Evolutionary conservation across 83 land plant genomes (phyloP), one percentile per base, ranked within the genome.

Genomic region (Isoetes engelmannii): DNA sequence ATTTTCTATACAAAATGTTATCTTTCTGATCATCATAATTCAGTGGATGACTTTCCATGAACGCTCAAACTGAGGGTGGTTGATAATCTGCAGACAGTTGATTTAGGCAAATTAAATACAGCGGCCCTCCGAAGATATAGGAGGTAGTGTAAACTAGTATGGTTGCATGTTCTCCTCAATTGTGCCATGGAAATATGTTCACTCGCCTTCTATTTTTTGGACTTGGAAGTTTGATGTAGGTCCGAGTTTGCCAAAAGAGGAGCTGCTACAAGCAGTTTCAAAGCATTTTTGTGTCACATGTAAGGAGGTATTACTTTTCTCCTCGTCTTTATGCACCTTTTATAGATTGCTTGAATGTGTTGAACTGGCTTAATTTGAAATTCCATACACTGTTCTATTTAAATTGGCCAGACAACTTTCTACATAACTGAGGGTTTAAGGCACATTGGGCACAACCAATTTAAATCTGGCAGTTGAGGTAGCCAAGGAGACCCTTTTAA

Each of bases 271-370:
- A 69, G 79, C 74, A 20, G 88, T 88, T 65, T 83, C 83, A 67
- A 67, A 79, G 76, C 92, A 88, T 71, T 88, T n/a, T 88, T 68
- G 71, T 81, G 80, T 72, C 92, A 48, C 86, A 85, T 84, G 91
- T 87, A 81, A 8, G 68, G 6, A 12, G 13, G 1, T 12, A 12
- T 51, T 51, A 51, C 55, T 51, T 51, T 51, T 28, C 37, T 28
- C 37, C 2, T 28, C 2, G 37, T 2, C 37, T 28, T 28, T 28
- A 28, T 28, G 37, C 37, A 28, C 37, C 37, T 28, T 28, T 28
- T 2, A 2, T 28, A 28, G 37, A 28, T 2, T 28, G 37, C 37
- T 28, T 28, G 37, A 28, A 28, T 28, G 37, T 28, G 37, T 28
- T 28, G 37, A 28, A 28, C 37, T 28, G 37, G 37, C 37, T 28